These are phyloP conservation scores for Raphanus hybrid DNA, from an alignment of 441 rosid species.

Conservation along the genomic window DNA sequence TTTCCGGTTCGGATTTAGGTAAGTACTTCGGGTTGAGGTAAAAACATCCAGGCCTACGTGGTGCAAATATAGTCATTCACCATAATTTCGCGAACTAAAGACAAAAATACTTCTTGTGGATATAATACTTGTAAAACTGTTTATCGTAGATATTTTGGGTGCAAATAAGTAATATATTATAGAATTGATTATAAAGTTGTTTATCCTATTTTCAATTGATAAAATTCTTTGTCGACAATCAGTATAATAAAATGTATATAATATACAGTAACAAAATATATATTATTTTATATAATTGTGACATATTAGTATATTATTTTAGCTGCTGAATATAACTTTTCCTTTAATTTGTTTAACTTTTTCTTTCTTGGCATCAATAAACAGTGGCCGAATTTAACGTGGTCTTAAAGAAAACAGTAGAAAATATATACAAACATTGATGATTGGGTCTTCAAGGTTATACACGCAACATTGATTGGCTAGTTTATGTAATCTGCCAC, in stretches of 20 bases:
- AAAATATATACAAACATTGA: background rate
- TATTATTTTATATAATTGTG: background rate
- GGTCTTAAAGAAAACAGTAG: background rate
- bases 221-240: background rate
- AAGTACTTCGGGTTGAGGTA: no score
- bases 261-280: background rate
- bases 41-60: no score
- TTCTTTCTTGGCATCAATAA: constrained; percentile 21
- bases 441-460: constrained; percentile 14
- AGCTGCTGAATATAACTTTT: background rate
- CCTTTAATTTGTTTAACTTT: background rate
- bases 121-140: background rate
- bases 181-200: background rate
- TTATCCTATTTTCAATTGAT: background rate
- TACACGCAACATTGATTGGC: constrained; percentile 12
- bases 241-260: background rate
- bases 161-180: background rate
- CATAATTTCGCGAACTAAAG: background rate
- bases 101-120: background rate
- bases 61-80: background rate
- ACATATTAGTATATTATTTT: background rate
- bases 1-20: no score
- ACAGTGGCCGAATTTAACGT: constrained; percentile 21
- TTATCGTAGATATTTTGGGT: background rate
- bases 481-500: constrained; percentile 5